Evolutionary conservation across 352 stramenopile genomes (phyloP).

Genomic region (Globisporangium cystogenes): DNA sequence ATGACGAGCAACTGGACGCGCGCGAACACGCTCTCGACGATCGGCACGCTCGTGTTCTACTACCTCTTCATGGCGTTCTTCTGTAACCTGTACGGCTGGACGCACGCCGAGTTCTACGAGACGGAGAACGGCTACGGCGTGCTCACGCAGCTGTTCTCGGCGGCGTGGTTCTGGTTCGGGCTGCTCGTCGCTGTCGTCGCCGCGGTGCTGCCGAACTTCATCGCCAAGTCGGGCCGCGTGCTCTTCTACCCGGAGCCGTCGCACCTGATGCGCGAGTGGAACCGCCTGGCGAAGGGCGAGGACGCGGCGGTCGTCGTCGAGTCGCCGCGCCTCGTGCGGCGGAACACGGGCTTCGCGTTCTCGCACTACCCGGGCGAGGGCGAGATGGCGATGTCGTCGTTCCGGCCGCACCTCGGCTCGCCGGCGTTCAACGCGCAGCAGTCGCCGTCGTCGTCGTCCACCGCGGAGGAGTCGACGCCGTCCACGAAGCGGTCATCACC

Average conservation of each 20-base stretch:
- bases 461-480: slow-evolving; percentile 49
- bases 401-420: slow-evolving; percentile 16
- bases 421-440: slow-evolving; percentile 14
- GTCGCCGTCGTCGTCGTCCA: slow-evolving; percentile 33
- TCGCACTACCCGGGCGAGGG: slow-evolving; percentile 72
- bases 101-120: slow-evolving; percentile 74
- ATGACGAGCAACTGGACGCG: slow-evolving; percentile 90
- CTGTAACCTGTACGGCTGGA: slow-evolving; percentile 69
- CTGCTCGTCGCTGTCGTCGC: slow-evolving; percentile 52
- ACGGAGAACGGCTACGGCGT: slow-evolving; percentile 68
- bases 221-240: slow-evolving; percentile 77
- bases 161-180: slow-evolving; percentile 86
- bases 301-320: slow-evolving; percentile 50
- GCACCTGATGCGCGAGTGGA: slow-evolving; percentile 89
- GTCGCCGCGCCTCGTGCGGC: slow-evolving; percentile 72
- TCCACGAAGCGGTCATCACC: slow-evolving; percentile 22
- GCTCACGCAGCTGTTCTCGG: slow-evolving; percentile 42
- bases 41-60: slow-evolving; percentile 85
- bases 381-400: slow-evolving; percentile 60
- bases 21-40: slow-evolving; percentile 60
- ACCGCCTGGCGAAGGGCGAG: slow-evolving; percentile 75
- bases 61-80: slow-evolving; percentile 86
- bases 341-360: slow-evolving; percentile 85
- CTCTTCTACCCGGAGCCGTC: slow-evolving; percentile 87
- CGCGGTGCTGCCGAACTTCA: slow-evolving; percentile 81